Evolutionary conservation across 331 rosid genomes (phyloP).

Genomic region (Pyracantha coccinea): DNA sequence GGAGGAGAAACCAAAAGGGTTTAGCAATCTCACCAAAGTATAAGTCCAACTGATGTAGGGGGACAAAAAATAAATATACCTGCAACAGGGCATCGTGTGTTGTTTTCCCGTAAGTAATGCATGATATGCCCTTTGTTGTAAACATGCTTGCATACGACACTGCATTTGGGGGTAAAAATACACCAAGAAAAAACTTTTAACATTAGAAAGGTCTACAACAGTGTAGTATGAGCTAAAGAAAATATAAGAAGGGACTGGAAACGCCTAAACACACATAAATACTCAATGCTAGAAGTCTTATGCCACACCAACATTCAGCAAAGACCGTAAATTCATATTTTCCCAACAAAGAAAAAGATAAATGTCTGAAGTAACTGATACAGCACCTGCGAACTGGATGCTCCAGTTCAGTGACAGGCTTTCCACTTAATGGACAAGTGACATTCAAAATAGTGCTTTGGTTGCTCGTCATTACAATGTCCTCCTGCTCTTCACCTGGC

Average conservation of each 20-base stretch:
- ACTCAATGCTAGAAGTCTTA: background rate
- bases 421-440: conserved; percentile 80
- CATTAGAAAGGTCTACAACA: background rate
- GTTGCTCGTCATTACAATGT: conserved; percentile 79
- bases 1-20: conserved; percentile 2
- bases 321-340: background rate
- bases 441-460: conserved; percentile 57
- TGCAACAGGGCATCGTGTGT: conserved; percentile 57
- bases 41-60: background rate
- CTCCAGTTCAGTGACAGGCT: conserved; percentile 54
- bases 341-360: background rate
- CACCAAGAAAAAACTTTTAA: background rate
- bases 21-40: conserved; percentile 2
- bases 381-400: conserved; percentile 87
- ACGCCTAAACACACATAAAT: background rate
- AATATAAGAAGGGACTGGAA: background rate
- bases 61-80: conserved; percentile 33
- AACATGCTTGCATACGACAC: conserved; percentile 72
- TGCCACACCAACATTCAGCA: background rate
- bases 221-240: background rate
- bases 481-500: conserved; percentile 96
- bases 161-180: conserved; percentile 19
- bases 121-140: conserved; percentile 52
- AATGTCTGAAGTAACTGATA: conserved; percentile 3
- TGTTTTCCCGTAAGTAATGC: conserved; percentile 32